These are phyloP conservation scores for Tetrahymena elliotti DNA, from an alignment of 73 alveolate species.

Conservation along the genomic window DNA sequence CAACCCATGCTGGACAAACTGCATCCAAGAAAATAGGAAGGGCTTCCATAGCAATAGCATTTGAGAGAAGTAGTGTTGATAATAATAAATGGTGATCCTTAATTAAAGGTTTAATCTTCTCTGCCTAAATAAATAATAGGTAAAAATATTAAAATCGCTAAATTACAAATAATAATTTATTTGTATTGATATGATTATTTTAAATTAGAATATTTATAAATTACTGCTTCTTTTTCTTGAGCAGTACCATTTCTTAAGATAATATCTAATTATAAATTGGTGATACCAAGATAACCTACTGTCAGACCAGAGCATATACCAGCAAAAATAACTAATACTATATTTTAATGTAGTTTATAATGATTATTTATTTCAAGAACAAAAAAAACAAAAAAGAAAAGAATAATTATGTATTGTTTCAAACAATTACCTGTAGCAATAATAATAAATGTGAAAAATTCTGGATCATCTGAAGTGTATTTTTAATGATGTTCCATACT, in stretches of 20 bases:
- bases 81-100: slow-evolving; percentile 82
- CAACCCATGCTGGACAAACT: slow-evolving; percentile 74
- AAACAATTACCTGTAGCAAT: not conserved
- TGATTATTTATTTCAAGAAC: not conserved
- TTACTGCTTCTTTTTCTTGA: slow-evolving; percentile 64
- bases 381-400: not conserved
- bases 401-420: not conserved
- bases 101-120: slow-evolving; percentile 62
- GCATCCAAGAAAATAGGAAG: slow-evolving; percentile 84
- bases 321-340: slow-evolving; percentile 73
- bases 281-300: slow-evolving; percentile 92
- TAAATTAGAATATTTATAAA: not conserved
- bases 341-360: not conserved
- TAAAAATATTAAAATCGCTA: not conserved
- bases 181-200: not conserved
- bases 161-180: not conserved
- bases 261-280: slow-evolving; percentile 81
- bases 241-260: slow-evolving; percentile 73
- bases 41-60: slow-evolving; percentile 87
- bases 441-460: not conserved
- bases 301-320: slow-evolving; percentile 97
- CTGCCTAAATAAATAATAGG: not conserved
- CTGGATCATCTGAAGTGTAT: not conserved
- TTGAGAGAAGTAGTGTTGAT: slow-evolving; percentile 79
- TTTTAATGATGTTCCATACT: not conserved